phyloP scores from a whole-genome alignment of 140 eudicot species.

The Oenanthe javanica region DNA sequence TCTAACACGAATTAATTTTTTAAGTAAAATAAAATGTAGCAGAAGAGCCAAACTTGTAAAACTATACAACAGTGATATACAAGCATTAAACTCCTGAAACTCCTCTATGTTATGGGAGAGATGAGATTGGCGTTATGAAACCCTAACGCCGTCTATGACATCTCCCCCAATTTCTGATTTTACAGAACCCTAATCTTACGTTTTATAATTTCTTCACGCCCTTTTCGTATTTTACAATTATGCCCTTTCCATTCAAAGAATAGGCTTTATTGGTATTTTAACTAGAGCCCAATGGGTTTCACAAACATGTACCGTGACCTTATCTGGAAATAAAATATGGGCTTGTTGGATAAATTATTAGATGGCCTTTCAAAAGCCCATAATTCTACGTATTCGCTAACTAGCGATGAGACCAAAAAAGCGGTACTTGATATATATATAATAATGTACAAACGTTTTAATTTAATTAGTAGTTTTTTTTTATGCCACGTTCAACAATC shows the following conservation, averaged over 20 bases:
- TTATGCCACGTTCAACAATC: too few relatives aligned
- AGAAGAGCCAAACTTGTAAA: constrained; percentile 2
- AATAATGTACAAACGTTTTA: too few relatives aligned
- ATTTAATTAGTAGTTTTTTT: too few relatives aligned
- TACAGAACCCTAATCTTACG: not conserved
- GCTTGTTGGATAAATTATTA: not conserved
- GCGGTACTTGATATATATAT: too few relatives aligned
- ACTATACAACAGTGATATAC: not conserved
- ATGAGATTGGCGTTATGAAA: not conserved
- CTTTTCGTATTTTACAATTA: not conserved
- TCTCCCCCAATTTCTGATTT: not conserved
- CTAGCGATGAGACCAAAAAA: too few relatives aligned
- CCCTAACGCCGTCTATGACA: constrained; percentile 1
- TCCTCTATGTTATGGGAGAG: not conserved
- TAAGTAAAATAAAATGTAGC: not conserved
- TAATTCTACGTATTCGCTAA: too few relatives aligned
- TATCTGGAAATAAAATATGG: too few relatives aligned
- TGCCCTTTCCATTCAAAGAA: not conserved
- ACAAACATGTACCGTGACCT: too few relatives aligned
- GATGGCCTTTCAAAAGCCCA: too few relatives aligned
- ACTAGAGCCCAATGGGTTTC: not conserved
- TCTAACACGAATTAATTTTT: too few relatives aligned
- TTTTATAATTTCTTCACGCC: not conserved
- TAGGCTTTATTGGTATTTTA: not conserved
- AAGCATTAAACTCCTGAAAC: constrained; percentile 1